phyloP scores from a whole-genome alignment of 495 filamentous ascomycete species.

The Penicillium desertorum region DNA sequence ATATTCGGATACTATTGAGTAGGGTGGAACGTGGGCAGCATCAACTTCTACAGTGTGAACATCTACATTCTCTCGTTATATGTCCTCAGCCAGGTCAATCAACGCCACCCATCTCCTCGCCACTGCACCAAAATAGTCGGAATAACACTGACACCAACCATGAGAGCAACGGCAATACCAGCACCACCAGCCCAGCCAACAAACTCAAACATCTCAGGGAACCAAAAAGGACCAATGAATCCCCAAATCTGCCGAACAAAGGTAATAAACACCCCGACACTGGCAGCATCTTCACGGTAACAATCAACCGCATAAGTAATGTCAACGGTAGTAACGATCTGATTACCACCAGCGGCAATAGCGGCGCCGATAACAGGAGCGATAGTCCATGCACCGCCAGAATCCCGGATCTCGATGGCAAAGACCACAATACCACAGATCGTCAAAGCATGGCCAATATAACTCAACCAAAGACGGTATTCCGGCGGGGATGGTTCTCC shows the following conservation, averaged over 20 bases:
- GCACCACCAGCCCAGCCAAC: slow-evolving; percentile 44
- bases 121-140: slow-evolving; percentile 45
- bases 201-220: slow-evolving; percentile 51
- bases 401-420: slow-evolving; percentile 44
- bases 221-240: slow-evolving; percentile 61
- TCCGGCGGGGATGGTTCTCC: slow-evolving; percentile 37
- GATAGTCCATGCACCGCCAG: slow-evolving; percentile 46
- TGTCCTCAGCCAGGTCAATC: neutral
- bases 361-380: slow-evolving; percentile 52
- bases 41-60: neutral
- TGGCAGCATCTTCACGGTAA: slow-evolving; percentile 47
- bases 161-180: slow-evolving; percentile 42
- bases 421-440: slow-evolving; percentile 55
- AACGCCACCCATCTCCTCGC: slow-evolving; percentile 30
- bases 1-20: neutral
- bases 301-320: slow-evolving; percentile 59
- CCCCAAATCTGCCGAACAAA: slow-evolving; percentile 56
- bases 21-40: neutral
- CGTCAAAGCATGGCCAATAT: slow-evolving; percentile 46
- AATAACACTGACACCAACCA: slow-evolving; percentile 47
- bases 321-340: slow-evolving; percentile 56
- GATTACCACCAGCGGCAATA: slow-evolving; percentile 54
- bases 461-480: slow-evolving; percentile 54
- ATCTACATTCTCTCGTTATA: neutral
- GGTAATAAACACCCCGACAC: slow-evolving; percentile 57